Evolutionary conservation across 148 eudicot species (phyloP), one percentile per base, ranked within the genome.

Genomic region (Dysphania ambrosioides): DNA sequence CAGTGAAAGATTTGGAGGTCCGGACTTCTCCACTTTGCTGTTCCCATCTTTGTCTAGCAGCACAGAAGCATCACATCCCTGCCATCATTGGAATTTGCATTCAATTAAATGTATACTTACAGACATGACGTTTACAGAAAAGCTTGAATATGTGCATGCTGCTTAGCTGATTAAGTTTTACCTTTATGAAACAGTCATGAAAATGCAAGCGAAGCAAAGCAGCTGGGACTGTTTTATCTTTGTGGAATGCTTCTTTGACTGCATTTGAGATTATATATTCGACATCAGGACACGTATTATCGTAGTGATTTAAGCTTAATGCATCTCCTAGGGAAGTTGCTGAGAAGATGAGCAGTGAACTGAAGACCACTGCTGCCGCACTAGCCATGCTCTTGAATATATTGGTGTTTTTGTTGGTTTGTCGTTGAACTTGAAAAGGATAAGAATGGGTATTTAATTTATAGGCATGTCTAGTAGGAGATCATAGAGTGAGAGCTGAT

Each of bases 51-150:
- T 83, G 75, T 87, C 88, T 71, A 90, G 73, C 77, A 93, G 71
- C 75, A 93, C 90, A 26, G 97, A 93, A 80, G 86, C 97, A 84
- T 93, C 97, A 81, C 97, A 93, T 0, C 93, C 96, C 97, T 93
- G 61, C 68, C 73, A 53, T 40, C 2, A 68, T n/a, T n/a, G n/a
- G n/a, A 23, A 66, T 51, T 27, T 23, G 27, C 19, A 66, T 29
- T 59, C n/a, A 59, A 47, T 26, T 29, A 38, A 75, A 34, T 16
- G 4, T 51, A 9, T 21, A 30, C 1, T 19, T 35, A 18, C 15
- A 49, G 19, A 66, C 61, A 72, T 5, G 66, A 72, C 23, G 44
- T 44, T 11, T 23, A 40, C 16, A 27, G 5, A 18, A 44, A 23
- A 44, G 0, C 18, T 12, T n/a, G n/a, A 16, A 15, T 15, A 1